These are phyloP conservation scores for Geotrichum macrosporum DNA, from an alignment of 1,139 yeast genomes.

Conservation along the genomic window DNA sequence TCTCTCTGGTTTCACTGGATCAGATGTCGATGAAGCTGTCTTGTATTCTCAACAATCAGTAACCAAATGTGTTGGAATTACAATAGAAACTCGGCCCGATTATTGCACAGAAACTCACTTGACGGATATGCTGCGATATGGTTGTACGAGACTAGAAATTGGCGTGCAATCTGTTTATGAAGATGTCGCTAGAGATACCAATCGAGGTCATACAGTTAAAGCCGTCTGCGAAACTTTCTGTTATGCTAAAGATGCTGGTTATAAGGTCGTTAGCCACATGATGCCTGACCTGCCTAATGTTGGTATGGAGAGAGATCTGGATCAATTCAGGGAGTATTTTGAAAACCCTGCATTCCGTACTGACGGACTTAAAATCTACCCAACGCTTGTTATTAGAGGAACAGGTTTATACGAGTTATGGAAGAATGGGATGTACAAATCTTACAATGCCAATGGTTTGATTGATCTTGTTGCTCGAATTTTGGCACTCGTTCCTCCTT, in stretches of 20 bases:
- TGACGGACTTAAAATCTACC: slow-evolving; percentile 92
- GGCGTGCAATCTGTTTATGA: slow-evolving; percentile 98
- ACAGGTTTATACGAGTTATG: slow-evolving; percentile 95
- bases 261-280: slow-evolving; percentile 97
- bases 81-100: slow-evolving; percentile 98
- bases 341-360: slow-evolving; percentile 97
- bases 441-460: slow-evolving; percentile 90
- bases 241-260: slow-evolving; percentile 95
- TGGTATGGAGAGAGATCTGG: slow-evolving; percentile 96
- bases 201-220: slow-evolving; percentile 95
- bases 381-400: slow-evolving; percentile 94
- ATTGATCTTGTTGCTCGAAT: slow-evolving; percentile 94
- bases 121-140: slow-evolving; percentile 92
- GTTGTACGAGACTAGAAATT: slow-evolving; percentile 93
- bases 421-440: slow-evolving; percentile 92
- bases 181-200: slow-evolving; percentile 97
- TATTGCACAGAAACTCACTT: slow-evolving; percentile 95
- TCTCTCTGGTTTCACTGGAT: slow-evolving; percentile 86
- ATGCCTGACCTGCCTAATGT: slow-evolving; percentile 99
- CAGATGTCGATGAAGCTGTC: slow-evolving; percentile 85
- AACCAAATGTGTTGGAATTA: slow-evolving; percentile 97
- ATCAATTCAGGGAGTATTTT: slow-evolving; percentile 91
- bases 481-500: slow-evolving; percentile 93
- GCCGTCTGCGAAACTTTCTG: slow-evolving; percentile 96
- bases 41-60: slow-evolving; percentile 86